Evolutionary conservation across 371 early-diverging fungal genomes (phyloP).

Genomic region (Apophysomyces trapeziformis): DNA sequence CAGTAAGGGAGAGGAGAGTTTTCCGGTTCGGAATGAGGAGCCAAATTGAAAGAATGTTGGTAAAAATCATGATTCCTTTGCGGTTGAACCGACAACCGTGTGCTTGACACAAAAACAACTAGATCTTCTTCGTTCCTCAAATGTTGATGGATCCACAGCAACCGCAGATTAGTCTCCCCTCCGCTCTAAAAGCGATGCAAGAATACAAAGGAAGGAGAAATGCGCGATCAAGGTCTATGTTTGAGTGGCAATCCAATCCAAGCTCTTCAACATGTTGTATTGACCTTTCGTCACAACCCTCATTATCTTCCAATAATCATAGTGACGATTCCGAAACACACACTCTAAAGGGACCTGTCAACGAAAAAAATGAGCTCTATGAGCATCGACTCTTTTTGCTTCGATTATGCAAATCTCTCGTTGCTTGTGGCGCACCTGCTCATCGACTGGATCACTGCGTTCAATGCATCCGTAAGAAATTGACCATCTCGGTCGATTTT

Average conservation of each 20-base stretch:
- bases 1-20: background rate
- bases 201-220: conserved; percentile 25
- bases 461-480: conserved; percentile 46
- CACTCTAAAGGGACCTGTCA: background rate
- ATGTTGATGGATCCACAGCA: background rate
- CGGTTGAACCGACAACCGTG: background rate
- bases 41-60: conserved; percentile 7
- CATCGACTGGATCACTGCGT: conserved; percentile 74
- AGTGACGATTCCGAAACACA: background rate
- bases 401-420: conserved; percentile 55
- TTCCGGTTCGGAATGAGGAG: background rate
- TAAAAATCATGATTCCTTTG: background rate
- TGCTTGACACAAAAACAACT: background rate
- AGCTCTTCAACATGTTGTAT: conserved; percentile 1
- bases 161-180: background rate
- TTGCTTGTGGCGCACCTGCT: conserved; percentile 72
- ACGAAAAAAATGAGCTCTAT: background rate
- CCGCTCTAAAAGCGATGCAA: background rate
- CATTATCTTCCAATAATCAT: background rate
- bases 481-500: conserved; percentile 57
- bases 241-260: conserved; percentile 20
- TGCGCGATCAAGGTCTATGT: conserved; percentile 35
- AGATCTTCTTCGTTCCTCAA: background rate
- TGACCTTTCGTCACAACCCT: conserved; percentile 16
- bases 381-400: conserved; percentile 23